phyloP scores from a whole-genome alignment of 805 yeast species.

The Candida rishiriensis region DNA sequence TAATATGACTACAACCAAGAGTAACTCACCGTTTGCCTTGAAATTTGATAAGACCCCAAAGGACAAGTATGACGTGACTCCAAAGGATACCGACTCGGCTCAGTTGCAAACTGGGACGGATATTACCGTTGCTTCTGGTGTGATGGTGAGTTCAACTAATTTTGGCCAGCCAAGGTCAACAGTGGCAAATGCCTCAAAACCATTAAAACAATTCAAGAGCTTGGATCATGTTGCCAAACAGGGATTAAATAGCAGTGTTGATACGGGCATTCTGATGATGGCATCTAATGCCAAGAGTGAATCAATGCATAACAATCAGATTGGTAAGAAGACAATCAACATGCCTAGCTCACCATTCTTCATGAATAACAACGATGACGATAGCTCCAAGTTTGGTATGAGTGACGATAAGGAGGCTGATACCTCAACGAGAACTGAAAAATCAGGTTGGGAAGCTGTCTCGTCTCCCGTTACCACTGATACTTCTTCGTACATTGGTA shows the following conservation, averaged over 20 bases:
- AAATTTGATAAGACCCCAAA: conserved; percentile 29
- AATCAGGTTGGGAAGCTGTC: conserved; percentile 18
- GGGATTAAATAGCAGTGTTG: no score
- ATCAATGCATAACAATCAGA: background rate
- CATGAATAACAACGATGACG: conserved; percentile 12
- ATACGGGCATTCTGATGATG: background rate
- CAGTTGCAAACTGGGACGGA: conserved; percentile 20
- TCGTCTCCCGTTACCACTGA: conserved; percentile 28
- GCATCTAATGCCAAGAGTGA: background rate
- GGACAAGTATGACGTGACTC: conserved; percentile 19
- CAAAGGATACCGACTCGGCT: conserved; percentile 25
- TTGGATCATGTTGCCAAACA: no score
- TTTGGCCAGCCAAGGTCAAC: no score
- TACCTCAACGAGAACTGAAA: conserved; percentile 18
- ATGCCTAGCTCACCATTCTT: conserved; percentile 34
- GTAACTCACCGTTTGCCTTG: conserved; percentile 12
- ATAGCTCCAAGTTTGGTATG: conserved; percentile 4
- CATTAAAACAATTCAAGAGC: no score
- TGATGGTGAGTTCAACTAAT: no score
- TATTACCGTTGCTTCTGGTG: conserved; percentile 8
- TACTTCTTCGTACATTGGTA: background rate
- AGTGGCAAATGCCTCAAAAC: background rate
- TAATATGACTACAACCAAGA: background rate
- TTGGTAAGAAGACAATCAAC: conserved; percentile 13
- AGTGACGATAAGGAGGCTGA: conserved; percentile 16